Conservation (phyloP, 257 asterid species). For the Solanum corneliomulleri region DNA sequence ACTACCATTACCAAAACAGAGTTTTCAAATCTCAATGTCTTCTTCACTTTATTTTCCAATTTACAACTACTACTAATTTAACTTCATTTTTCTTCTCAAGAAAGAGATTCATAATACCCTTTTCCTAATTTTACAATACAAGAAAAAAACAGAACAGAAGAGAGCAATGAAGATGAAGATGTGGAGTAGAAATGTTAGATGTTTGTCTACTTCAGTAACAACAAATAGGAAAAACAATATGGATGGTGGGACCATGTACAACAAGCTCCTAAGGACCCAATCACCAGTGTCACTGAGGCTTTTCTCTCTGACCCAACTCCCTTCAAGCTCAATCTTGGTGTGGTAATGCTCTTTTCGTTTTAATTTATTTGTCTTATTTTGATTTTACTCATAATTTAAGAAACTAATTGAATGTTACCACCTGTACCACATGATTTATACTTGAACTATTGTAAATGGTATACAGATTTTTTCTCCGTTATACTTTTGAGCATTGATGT, state of each 20-base stretch:
- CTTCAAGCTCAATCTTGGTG: neutral
- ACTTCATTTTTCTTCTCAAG: neutral
- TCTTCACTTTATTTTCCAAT: neutral
- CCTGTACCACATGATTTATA: neutral
- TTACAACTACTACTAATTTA: neutral
- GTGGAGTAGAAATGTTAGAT: neutral
- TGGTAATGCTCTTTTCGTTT: neutral
- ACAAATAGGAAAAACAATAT: neutral
- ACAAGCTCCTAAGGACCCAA: neutral
- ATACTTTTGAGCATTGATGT: too few species aligned
- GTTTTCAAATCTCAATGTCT: neutral
- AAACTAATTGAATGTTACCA: neutral
- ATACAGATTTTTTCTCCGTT: too few species aligned
- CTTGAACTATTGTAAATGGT: too few species aligned
- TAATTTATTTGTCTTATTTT: neutral
- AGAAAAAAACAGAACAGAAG: neutral
- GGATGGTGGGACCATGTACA: conserved; percentile 3
- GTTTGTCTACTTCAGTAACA: neutral
- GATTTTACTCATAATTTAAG: neutral
- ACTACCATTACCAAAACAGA: neutral
- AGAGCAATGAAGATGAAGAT: neutral
- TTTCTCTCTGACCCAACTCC: neutral
- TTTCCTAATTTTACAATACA: neutral
- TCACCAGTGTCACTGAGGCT: neutral
- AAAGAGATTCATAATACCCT: neutral